Conservation (phyloP, 1,139 yeast species). For the Diutina sp. region DNA sequence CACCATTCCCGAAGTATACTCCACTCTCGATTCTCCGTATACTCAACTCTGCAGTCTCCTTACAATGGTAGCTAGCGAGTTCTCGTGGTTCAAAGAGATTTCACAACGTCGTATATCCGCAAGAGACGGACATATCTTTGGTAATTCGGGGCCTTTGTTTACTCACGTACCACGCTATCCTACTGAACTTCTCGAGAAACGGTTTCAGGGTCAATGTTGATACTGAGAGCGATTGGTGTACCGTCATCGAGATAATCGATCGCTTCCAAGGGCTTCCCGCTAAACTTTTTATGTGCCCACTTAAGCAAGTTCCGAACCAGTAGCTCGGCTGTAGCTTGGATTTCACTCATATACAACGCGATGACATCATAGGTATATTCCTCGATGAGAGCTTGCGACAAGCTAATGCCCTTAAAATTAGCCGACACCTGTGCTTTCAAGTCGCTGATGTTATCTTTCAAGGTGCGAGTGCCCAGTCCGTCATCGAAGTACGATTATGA, state of each 20-base stretch:
- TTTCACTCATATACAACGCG: conserved; percentile 46
- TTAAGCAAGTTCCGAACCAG: conserved; percentile 36
- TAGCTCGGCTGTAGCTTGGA: conserved; percentile 45
- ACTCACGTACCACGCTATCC: too few species aligned
- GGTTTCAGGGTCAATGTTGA: conserved; percentile 26
- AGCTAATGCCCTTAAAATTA: conserved; percentile 46
- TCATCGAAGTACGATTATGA: too few species aligned
- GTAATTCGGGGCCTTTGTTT: too few species aligned
- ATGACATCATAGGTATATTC: conserved; percentile 41
- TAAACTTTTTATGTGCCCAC: conserved; percentile 22
- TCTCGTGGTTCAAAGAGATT: too few species aligned
- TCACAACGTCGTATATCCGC: too few species aligned
- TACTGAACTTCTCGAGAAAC: conserved; percentile 8
- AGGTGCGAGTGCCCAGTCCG: conserved; percentile 49
- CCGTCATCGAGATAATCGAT: conserved; percentile 54
- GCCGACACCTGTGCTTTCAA: conserved; percentile 59
- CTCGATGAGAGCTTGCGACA: conserved; percentile 32
- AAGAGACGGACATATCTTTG: too few species aligned
- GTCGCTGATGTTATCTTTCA: conserved; percentile 49
- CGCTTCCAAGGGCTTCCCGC: conserved; percentile 25
- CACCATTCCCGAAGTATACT: too few species aligned
- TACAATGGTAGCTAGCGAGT: too few species aligned
- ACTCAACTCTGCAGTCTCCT: too few species aligned
- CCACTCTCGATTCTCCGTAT: too few species aligned
- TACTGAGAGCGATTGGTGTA: conserved; percentile 31